Evolutionary conservation across 208 protist species (phyloP), one percentile per base, ranked within the genome.

Genomic region (Trypanosoma rangeli): DNA sequence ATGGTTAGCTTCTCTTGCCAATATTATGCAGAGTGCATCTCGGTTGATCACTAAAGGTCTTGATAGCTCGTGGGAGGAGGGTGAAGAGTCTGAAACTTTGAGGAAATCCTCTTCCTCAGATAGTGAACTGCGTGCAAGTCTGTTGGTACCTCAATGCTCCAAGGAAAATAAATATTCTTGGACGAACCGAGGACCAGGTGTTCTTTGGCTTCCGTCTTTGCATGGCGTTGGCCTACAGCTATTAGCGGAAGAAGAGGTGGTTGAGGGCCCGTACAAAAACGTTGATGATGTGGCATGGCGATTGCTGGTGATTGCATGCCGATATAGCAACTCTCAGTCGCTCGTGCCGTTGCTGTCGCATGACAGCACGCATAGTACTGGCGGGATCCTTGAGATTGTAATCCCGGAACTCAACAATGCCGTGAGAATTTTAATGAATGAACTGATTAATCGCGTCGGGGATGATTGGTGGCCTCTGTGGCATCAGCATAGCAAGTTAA

Each of bases 161-260:
- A 26, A 35, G 26, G 46, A 18, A 20, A 53, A 24, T 0, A 3
- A 55, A 53, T 28, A 22, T 42, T 39, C 26, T 16, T 1, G 9
- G 28, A n/a, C 28, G 3, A 35, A 56, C 3, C n/a, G 18, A 37
- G 63, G 18, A 12, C 0, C 13, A 15, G 24, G 53, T 37, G 26
- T 24, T 44, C 55, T 74, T 64, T 64, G 61, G 53, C 31, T 74
- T 68, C 69, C 69, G 12, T 74, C 69, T 31, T 28, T 46, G 46
- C 22, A 49, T 35, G 54, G 18, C 0, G 28, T 42, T 5, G 69
- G 69, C 42, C 12, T 74, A 5, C 2, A 42, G 37, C 39, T 74
- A 57, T 39, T 74, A 37, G 16, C 29, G 24, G 61, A 48, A 15
- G 69, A 74, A 68, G 46, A 16, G 29, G n/a, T 31, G 28, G 44